Evolutionary conservation across 257 asterid species (phyloP).

Genomic region (Gentiana straminea): DNA sequence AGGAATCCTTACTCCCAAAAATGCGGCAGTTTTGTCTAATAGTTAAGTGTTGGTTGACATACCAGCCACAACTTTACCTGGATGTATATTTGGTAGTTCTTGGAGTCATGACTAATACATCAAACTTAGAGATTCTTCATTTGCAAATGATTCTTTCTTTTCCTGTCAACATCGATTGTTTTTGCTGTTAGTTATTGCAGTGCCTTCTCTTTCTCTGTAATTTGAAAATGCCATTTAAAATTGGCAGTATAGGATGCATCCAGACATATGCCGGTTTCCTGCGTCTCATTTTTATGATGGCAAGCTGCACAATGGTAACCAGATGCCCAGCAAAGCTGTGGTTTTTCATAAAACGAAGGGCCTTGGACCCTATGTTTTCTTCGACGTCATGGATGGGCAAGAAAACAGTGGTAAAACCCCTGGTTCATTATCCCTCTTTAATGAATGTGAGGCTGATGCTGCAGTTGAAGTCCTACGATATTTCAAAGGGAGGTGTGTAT

Average conservation of each 20-base stretch:
- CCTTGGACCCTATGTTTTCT: slow-evolving; percentile 90
- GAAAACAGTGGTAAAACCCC: slow-evolving; percentile 75
- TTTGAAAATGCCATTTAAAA: slow-evolving; percentile 13
- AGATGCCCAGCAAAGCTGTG: slow-evolving; percentile 50
- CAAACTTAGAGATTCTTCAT: too few relatives aligned
- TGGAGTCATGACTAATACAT: too few relatives aligned
- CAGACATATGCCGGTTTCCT: slow-evolving; percentile 88
- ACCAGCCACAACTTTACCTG: too few relatives aligned
- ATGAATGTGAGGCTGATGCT: slow-evolving; percentile 88
- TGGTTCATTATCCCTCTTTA: slow-evolving; percentile 62
- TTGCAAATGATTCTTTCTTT: too few relatives aligned
- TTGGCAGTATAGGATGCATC: slow-evolving; percentile 98
- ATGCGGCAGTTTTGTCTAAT: too few relatives aligned
- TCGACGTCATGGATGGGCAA: slow-evolving; percentile 78
- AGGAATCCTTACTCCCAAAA: too few relatives aligned
- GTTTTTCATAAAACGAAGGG: slow-evolving; percentile 65
- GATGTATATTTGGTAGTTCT: too few relatives aligned
- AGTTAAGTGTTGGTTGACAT: too few relatives aligned
- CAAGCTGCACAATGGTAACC: slow-evolving; percentile 77
- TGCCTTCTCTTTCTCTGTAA: slow-evolving; percentile 6
- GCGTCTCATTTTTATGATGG: slow-evolving; percentile 89
- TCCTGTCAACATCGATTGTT: too few relatives aligned
- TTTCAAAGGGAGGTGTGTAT: slow-evolving; percentile 62
- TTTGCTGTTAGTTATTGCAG: too few relatives aligned
- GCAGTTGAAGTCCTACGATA: slow-evolving; percentile 70